Conservation (phyloP, 306 rosid genomes). For the Oxytropis ochrocephala region DNA sequence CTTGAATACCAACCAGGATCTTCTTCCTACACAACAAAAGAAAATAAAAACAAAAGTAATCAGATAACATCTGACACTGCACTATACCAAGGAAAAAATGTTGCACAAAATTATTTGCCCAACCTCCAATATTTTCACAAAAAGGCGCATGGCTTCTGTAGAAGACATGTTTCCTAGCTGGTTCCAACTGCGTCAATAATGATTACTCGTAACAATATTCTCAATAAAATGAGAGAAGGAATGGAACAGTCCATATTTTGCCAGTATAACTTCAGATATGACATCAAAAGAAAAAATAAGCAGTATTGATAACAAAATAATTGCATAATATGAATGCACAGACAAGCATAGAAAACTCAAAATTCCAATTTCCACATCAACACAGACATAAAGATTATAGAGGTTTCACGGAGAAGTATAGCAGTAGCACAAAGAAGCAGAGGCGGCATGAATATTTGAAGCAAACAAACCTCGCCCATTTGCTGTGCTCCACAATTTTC, state of each 20-base stretch:
- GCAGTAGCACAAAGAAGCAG: conserved; percentile 1
- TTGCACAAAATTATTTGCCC: neutral
- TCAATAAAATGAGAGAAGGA: neutral
- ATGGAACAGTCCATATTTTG: neutral
- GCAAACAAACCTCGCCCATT: conserved; percentile 84
- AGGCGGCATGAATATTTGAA: neutral
- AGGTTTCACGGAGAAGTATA: neutral
- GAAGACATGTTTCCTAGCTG: conserved; percentile 84
- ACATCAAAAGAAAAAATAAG: neutral
- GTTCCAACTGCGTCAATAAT: conserved; percentile 78
- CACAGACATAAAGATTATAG: neutral
- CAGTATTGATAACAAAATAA: neutral
- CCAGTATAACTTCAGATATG: neutral
- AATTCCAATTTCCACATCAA: neutral
- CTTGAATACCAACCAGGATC: conserved; percentile 98
- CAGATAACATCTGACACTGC: conserved; percentile 20
- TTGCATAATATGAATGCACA: neutral
- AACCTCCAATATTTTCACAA: conserved; percentile 97
- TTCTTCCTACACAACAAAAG: conserved; percentile 61
- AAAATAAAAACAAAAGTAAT: conserved; percentile 8
- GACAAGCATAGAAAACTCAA: neutral
- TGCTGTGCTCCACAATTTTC: conserved; percentile 88
- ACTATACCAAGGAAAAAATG: neutral
- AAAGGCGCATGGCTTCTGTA: conserved; percentile 95
- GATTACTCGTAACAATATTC: conserved; percentile 7